Evolutionary conservation across 2,329 filamentous ascomycete genomes (phyloP).

Genomic region (Aspergillus arachidicola): DNA sequence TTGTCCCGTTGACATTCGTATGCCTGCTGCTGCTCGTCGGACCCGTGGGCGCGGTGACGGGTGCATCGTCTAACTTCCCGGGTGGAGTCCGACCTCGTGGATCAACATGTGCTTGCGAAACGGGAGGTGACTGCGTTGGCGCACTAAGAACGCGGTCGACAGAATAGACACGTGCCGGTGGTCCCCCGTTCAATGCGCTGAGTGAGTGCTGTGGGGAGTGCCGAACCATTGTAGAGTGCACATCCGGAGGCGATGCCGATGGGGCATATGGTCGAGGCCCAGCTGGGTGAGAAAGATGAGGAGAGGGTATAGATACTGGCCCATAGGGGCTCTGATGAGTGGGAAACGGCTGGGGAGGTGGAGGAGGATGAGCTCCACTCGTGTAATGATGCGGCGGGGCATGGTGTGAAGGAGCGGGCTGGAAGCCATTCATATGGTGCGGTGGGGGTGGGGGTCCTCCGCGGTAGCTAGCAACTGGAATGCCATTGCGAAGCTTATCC

Average conservation of each 20-base stretch:
- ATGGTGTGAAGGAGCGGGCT: constrained; percentile 33
- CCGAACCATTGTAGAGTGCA: constrained; percentile 39
- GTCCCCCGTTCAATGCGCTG: constrained; percentile 38
- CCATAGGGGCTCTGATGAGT: constrained; percentile 43
- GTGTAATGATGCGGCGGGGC: constrained; percentile 35
- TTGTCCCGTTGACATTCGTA: constrained; percentile 29
- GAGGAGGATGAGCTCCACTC: constrained; percentile 36
- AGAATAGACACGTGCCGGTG: constrained; percentile 40
- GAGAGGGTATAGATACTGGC: constrained; percentile 37
- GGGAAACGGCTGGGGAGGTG: constrained; percentile 40
- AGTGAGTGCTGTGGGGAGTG: constrained; percentile 42
- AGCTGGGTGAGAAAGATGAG: constrained; percentile 36
- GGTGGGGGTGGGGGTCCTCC: constrained; percentile 49
- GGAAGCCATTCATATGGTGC: constrained; percentile 56
- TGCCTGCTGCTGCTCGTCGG: constrained; percentile 32
- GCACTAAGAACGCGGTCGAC: constrained; percentile 40
- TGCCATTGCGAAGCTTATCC: constrained; percentile 37
- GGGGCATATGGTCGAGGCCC: constrained; percentile 38
- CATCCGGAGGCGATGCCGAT: constrained; percentile 41
- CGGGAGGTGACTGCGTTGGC: constrained; percentile 38
- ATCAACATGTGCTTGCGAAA: constrained; percentile 37
- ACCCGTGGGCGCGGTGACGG: constrained; percentile 25
- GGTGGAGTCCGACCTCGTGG: constrained; percentile 38
- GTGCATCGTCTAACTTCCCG: constrained; percentile 33
- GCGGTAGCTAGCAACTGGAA: constrained; percentile 34